phyloP scores from a whole-genome alignment of 495 filamentous ascomycete species.

The Parathielavia hyrcaniae region DNA sequence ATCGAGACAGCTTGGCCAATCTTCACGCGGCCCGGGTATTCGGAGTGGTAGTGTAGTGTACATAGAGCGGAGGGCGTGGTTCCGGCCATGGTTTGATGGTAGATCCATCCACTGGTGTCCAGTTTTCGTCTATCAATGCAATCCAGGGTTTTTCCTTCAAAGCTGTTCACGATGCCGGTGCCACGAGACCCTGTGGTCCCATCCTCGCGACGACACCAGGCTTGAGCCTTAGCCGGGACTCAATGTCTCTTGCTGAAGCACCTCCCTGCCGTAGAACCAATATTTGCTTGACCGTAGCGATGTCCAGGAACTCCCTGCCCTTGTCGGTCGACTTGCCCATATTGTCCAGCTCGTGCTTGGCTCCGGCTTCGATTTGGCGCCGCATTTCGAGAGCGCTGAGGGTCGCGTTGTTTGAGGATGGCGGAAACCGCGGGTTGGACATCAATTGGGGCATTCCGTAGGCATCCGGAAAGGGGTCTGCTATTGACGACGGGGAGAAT shows the following conservation, averaged over 20 bases:
- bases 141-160: background rate
- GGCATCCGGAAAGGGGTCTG: conserved; percentile 19
- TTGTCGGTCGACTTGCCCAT: conserved; percentile 22
- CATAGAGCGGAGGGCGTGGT: conserved; percentile 3
- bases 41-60: conserved; percentile 8
- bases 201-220: conserved; percentile 37
- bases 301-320: conserved; percentile 39
- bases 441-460: conserved; percentile 10
- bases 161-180: conserved; percentile 10
- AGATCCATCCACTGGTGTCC: conserved; percentile 5
- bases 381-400: conserved; percentile 39
- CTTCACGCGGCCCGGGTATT: background rate
- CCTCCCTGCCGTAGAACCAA: conserved; percentile 35
- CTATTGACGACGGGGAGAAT: conserved; percentile 43
- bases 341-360: conserved; percentile 35
- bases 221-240: conserved; percentile 34
- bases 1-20: background rate
- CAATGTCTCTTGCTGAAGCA: conserved; percentile 29
- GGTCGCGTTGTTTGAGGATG: conserved; percentile 34
- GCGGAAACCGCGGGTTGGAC: conserved; percentile 26
- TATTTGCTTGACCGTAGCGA: conserved; percentile 34
- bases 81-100: conserved; percentile 2
- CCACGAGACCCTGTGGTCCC: conserved; percentile 32
- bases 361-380: conserved; percentile 33
- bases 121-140: conserved; percentile 7